Evolutionary conservation across 441 rosid genomes (phyloP).

Genomic region (Arabidopsis hybrid): DNA sequence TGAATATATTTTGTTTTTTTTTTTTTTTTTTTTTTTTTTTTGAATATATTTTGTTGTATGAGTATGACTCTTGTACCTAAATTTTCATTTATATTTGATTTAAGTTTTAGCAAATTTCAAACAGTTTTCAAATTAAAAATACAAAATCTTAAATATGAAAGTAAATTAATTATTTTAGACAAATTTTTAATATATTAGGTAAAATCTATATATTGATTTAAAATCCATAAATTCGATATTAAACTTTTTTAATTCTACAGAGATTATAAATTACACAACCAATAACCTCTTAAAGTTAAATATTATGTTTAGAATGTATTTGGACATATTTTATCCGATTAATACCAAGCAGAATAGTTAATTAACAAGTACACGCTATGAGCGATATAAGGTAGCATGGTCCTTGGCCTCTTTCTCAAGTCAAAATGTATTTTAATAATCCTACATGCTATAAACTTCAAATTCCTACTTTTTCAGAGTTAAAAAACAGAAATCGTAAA

Average conservation of each 20-base stretch:
- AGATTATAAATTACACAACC: not conserved
- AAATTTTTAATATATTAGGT: too few species aligned
- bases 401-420: constrained; percentile 42
- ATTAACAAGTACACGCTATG: constrained; percentile 14
- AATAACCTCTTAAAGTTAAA: not conserved
- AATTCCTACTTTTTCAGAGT: constrained; percentile 8
- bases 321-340: constrained; percentile 19
- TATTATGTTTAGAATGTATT: constrained; percentile 10
- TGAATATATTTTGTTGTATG: too few species aligned
- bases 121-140: not conserved
- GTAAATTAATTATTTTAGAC: not conserved
- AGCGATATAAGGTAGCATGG: constrained; percentile 36
- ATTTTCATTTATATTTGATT: too few species aligned
- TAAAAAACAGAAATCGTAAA: not conserved
- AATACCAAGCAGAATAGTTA: not conserved
- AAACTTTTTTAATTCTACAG: too few species aligned
- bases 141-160: not conserved
- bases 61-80: too few species aligned
- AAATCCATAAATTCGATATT: too few species aligned
- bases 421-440: constrained; percentile 16
- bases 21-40: not conserved
- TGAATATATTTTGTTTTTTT: not conserved
- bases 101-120: too few species aligned
- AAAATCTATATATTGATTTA: not conserved
- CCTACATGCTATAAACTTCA: not conserved